These are phyloP conservation scores for Luzula sylvatica DNA, from an alignment of 176 grass and related monocot species.

Conservation along the genomic window DNA sequence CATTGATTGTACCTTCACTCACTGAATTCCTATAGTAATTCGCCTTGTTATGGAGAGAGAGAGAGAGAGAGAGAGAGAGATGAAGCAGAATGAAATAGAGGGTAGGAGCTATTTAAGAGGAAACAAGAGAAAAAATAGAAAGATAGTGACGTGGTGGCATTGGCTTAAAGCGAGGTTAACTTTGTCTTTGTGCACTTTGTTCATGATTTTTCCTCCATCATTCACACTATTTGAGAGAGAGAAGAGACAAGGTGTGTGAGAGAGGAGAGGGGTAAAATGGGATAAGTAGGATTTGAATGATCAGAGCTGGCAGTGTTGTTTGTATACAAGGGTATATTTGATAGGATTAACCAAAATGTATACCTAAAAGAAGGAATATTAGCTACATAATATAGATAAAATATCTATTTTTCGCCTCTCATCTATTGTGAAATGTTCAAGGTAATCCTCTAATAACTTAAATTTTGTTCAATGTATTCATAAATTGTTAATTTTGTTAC, in stretches of 20 bases:
- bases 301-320: too few species aligned
- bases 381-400: too few species aligned
- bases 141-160: not conserved
- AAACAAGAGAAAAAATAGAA: not conserved
- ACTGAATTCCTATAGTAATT: not conserved
- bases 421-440: too few species aligned
- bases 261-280: not conserved
- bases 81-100: not conserved
- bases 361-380: too few species aligned
- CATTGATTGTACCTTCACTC: conserved; percentile 22
- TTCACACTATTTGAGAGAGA: not conserved
- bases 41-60: not conserved
- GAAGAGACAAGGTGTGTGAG: not conserved
- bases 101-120: conserved; percentile 4
- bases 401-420: too few species aligned
- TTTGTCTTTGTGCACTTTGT: not conserved
- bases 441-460: too few species aligned
- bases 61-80: not conserved
- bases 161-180: conserved; percentile 2
- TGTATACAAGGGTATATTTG: too few species aligned
- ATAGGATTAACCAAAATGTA: too few species aligned
- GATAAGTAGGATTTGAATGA: not conserved
- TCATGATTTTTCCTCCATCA: not conserved
- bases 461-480: too few species aligned
- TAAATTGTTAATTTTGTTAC: too few species aligned